A percentile compares a stretch with the other conserved stretches of the same genome.
Conservation (phyloP, 1,284 basidiomycete species). For the Erythrobasidium hasegawianum region DNA sequence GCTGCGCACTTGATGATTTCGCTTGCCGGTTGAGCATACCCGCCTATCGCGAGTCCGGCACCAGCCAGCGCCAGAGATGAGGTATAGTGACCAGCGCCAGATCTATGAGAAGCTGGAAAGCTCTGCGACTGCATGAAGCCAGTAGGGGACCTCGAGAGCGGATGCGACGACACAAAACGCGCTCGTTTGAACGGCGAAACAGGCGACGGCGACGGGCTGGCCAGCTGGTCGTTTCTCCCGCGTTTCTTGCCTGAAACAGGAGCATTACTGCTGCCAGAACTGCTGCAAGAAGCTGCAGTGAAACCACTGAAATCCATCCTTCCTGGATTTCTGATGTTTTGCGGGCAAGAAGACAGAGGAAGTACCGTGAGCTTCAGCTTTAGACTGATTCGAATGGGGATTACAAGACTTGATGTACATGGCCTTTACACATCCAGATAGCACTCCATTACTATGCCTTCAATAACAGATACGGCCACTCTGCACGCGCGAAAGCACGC, state of each 20-base stretch:
- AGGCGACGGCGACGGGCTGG: not conserved
- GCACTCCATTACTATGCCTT: no score
- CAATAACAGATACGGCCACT: no score
- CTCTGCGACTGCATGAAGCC: not conserved
- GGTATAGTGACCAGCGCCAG: not conserved
- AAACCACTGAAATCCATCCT: not conserved
- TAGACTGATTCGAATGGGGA: no score
- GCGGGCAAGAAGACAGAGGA: no score
- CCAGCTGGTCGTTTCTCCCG: not conserved
- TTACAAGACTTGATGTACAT: not conserved
- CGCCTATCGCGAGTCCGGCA: no score
- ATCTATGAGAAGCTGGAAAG: no score
- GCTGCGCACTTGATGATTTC: not conserved
- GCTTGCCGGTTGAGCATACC: not conserved
- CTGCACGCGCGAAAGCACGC: no score
- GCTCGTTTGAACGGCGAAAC: not conserved
- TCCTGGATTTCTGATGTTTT: not conserved
- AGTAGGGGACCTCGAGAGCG: not conserved
- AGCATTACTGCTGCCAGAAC: not conserved
- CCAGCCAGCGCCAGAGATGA: not conserved
- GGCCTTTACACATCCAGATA: no score
- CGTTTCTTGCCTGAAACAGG: not conserved
- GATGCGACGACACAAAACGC: not conserved
- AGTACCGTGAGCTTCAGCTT: no score
- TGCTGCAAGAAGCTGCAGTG: not conserved